Base-by-base conservation (phyloP, 176 grass and related monocot genomes). In the Juncus effusus region DNA sequence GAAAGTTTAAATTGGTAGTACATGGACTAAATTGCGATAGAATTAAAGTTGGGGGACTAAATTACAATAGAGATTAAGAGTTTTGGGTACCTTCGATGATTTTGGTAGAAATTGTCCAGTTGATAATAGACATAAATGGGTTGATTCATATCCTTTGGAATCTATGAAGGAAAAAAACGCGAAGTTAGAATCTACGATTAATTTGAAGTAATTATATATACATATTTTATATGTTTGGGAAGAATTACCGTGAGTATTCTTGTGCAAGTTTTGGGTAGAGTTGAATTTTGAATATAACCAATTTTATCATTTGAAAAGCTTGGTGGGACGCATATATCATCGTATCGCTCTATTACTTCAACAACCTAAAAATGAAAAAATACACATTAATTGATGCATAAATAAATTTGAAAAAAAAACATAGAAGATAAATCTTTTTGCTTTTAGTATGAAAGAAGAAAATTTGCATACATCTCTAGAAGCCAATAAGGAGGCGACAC, bases 71-170 rank as follows among this genome's bases (percentile, higher is more conserved):
- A 28, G 19, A 28, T 28, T 28, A 28, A 28, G 19, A 28, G 47
- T 5, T 52, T 49, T 53, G 10, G 44, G 58, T 96, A 96, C 94
- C 94, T 99, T 72, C 94, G 88, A 82, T 99, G 94, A 75, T 99
- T 99, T 78, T 99, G 94, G 79, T 99, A 99, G 78, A 99, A 99
- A 64, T 92, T 99, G 49, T 99, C 94, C 2, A 99, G 94, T 77
- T 99, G 75, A 55, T 97, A 97, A 65, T 97, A 97, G 39, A 99
- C 88, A 75, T 84, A 99, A 62, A 99, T 93, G 53, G 94, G 94
- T 53, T 79, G 75, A 40, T 80, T 73, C 94, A 99, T 99, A 69
- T 82, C 40, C 76, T 87, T 92, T 4, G 83, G 79, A 70, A 99
- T 71, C 94, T 99, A 79, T 3, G 82, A 63, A 78, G 38, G 59